Conservation (phyloP, 2,329 filamentous ascomycete genomes). For the Lanzia echinophila region DNA sequence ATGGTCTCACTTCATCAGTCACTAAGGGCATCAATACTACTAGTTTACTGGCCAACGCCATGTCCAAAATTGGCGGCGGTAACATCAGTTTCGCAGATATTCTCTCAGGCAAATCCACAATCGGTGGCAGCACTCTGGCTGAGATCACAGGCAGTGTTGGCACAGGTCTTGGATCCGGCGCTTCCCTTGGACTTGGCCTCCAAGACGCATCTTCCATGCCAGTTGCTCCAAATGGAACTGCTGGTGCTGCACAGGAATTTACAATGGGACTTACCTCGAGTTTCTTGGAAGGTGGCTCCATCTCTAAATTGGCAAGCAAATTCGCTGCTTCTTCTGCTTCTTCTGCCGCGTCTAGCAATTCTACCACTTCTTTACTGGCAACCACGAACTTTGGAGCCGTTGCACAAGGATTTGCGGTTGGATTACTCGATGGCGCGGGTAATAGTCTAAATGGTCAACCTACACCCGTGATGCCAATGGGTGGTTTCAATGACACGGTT, state of each 20-base stretch:
- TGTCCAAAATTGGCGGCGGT: no score
- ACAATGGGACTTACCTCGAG: slow-evolving; percentile 28
- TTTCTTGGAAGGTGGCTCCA: slow-evolving; percentile 31
- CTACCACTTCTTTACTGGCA: slow-evolving; percentile 12
- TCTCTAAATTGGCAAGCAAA: slow-evolving; percentile 24
- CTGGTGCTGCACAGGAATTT: slow-evolving; percentile 11
- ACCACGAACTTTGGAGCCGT: slow-evolving; percentile 16
- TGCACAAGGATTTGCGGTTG: slow-evolving; percentile 33
- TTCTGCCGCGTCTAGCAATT: no score
- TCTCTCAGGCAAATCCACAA: not conserved
- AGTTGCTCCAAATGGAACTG: not conserved
- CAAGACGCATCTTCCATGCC: not conserved
- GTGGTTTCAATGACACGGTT: slow-evolving; percentile 32
- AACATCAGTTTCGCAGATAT: not conserved
- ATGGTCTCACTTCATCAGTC: slow-evolving; percentile 8
- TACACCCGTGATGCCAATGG: slow-evolving; percentile 15
- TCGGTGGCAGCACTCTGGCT: not conserved
- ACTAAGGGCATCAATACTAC: not conserved
- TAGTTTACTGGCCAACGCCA: not conserved
- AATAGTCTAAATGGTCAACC: slow-evolving; percentile 25
- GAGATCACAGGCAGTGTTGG: not conserved
- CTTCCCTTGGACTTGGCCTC: not conserved
- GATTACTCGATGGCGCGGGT: slow-evolving; percentile 32
- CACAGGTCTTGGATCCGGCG: not conserved
- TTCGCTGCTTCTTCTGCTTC: no score